Evolutionary conservation across 805 yeast species (phyloP), one percentile per base, ranked within the genome.

Genomic region (Teunomyces pallodes): DNA sequence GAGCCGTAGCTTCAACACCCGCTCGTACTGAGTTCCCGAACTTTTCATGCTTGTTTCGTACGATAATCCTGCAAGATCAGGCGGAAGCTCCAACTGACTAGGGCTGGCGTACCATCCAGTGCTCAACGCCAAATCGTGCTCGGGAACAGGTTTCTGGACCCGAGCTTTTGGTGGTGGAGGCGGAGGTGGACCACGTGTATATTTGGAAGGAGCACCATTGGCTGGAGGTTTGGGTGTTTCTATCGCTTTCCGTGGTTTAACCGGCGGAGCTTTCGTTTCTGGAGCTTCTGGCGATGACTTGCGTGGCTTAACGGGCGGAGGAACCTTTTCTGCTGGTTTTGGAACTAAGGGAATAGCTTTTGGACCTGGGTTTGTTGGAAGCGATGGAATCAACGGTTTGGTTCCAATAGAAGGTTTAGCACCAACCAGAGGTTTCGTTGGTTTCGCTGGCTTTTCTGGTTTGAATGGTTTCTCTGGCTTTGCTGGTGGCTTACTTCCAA

Each of bases 71-170:
- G 57, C 43, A 3, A 80, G 59, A 40, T 61, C 61, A 9, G 50
- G 43, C 1, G 84, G 84, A n/a, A 77, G 52, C 46, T 53, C 40
- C 1, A 59, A 45, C 3, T 61, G 55, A 4, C 60, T 51, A 7
- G 60, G 55, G 10, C 64, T 57, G 0, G 74, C 66, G 59, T 69
- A 80, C 84, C 84, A 81, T 1, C 76, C 75, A 0, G 74, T 56
- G 0, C 58, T 45, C 3, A 80, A 59, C 41, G 79, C 76, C 30
- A 79, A 54, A 52, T 80, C 73, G 2, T 77, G 39, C 0, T 59
- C n/a, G 3, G 46, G 27, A 3, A 40, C 45, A 3, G 63, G 65
- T 8, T 62, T 49, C 1, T 57, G 58, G 2, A 55, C 57, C 5
- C 72, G 46, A 3, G 52, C 50, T 17, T 29, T 24, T 13, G 39